phyloP scores from a whole-genome alignment of 1,284 basidiomycete species.

The Boletellus deceptivus region DNA sequence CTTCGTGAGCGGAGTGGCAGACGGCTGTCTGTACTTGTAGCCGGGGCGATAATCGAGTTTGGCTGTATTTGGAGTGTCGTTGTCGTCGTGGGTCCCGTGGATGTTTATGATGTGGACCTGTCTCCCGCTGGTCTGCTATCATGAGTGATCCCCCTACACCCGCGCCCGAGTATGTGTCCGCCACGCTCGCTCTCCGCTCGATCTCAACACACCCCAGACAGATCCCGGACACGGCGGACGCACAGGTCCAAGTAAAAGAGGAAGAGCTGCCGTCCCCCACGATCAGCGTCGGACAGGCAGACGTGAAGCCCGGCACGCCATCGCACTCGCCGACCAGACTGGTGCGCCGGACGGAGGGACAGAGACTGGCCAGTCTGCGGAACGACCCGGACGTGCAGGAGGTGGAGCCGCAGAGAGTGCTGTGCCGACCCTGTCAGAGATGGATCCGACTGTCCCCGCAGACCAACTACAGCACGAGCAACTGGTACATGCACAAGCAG shows the following conservation, averaged over 20 bases:
- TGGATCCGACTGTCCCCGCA: slow-evolving; percentile 53
- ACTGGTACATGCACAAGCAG: slow-evolving; percentile 54
- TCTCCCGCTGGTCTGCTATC: slow-evolving; percentile 27
- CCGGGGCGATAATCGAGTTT: slow-evolving; percentile 14
- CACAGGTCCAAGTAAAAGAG: slow-evolving; percentile 14
- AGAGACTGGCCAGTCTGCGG: slow-evolving; percentile 51
- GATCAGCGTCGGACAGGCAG: background rate
- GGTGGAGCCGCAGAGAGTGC: slow-evolving; percentile 48
- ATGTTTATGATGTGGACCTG: background rate
- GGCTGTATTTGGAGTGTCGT: slow-evolving; percentile 22
- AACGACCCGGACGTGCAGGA: slow-evolving; percentile 50
- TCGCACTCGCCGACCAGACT: slow-evolving; percentile 9
- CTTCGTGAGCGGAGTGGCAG: slow-evolving; percentile 14
- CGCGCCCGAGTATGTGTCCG: slow-evolving; percentile 16
- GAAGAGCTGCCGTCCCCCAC: slow-evolving; percentile 14
- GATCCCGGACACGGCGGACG: background rate
- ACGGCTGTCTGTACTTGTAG: background rate
- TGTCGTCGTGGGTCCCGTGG: slow-evolving; percentile 7
- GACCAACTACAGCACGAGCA: slow-evolving; percentile 41
- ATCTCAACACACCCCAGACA: slow-evolving; percentile 19
- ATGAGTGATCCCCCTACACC: slow-evolving; percentile 23
- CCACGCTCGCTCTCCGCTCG: background rate
- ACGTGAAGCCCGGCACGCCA: background rate
- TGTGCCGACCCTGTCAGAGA: slow-evolving; percentile 57
- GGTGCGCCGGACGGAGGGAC: slow-evolving; percentile 36